Conservation (phyloP, 495 filamentous ascomycete species). For the Lasiosphaeria miniovina region DNA sequence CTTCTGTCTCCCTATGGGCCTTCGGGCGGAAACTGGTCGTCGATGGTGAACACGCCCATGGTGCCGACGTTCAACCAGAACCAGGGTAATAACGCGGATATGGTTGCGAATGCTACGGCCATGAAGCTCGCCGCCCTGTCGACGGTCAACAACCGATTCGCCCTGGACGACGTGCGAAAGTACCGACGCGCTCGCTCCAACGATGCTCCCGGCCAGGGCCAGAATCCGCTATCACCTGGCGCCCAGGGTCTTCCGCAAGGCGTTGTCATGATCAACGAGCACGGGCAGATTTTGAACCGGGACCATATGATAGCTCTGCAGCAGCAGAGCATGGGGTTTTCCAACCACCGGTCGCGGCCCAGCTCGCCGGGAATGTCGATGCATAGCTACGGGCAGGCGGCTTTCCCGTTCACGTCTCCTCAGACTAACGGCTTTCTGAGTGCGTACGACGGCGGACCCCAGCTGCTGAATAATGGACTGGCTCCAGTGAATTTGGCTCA, state of each 20-base stretch:
- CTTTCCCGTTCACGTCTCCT: constrained; percentile 77
- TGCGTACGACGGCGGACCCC: constrained; percentile 75
- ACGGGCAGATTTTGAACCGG: constrained; percentile 78
- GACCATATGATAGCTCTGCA: constrained; percentile 87
- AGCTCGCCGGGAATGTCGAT: constrained; percentile 87
- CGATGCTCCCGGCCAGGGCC: constrained; percentile 61
- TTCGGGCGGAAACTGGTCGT: constrained; percentile 91
- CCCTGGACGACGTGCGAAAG: constrained; percentile 91
- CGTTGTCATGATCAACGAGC: constrained; percentile 86
- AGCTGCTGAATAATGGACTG: constrained; percentile 72
- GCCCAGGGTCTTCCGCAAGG: constrained; percentile 57
- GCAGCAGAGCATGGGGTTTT: constrained; percentile 61
- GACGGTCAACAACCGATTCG: constrained; percentile 97
- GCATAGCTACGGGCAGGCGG: constrained; percentile 59
- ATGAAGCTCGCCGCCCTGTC: constrained; percentile 98
- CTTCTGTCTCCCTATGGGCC: constrained; percentile 81
- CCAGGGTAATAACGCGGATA: constrained; percentile 69
- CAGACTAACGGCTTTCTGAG: constrained; percentile 95
- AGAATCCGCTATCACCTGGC: constrained; percentile 45
- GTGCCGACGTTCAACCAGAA: constrained; percentile 71
- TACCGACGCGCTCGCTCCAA: constrained; percentile 89
- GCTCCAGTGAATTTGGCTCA: constrained; percentile 69
- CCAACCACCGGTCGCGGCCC: constrained; percentile 82
- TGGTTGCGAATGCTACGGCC: constrained; percentile 97
- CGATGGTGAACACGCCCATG: constrained; percentile 97